These are phyloP conservation scores for Gymnopilus dilepis DNA, from an alignment of 768 basidiomycete species.

Conservation along the genomic window DNA sequence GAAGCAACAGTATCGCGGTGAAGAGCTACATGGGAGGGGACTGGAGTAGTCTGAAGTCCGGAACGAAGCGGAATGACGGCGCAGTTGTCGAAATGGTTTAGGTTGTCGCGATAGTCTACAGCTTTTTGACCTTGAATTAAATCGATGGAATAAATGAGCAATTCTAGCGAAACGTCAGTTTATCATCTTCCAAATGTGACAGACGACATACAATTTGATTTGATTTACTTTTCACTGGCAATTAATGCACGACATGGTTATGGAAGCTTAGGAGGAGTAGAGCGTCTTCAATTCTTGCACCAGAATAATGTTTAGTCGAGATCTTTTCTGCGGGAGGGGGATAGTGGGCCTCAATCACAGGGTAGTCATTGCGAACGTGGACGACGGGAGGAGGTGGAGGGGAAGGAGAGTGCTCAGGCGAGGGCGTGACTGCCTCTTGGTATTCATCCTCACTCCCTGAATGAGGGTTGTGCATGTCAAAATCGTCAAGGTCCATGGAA, in stretches of 20 bases:
- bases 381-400: conserved; percentile 25
- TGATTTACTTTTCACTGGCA: conserved; percentile 24
- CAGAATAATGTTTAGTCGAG: conserved; percentile 46
- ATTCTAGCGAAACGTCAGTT: conserved; percentile 16
- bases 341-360: conserved; percentile 26
- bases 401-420: conserved; percentile 54
- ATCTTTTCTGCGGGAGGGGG: conserved; percentile 55
- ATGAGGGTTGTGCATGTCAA: conserved; percentile 44
- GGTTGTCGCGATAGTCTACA: conserved; percentile 22
- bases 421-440: conserved; percentile 77
- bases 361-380: conserved; percentile 19
- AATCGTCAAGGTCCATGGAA: conserved; percentile 58
- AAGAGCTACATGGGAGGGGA: conserved; percentile 4
- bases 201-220: conserved; percentile 22
- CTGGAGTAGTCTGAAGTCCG: background rate
- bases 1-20: conserved; percentile 9
- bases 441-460: conserved; percentile 76
- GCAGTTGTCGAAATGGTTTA: background rate
- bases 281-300: conserved; percentile 76
- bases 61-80: conserved; percentile 1
- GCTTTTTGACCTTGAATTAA: conserved; percentile 22
- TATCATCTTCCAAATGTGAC: background rate
- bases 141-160: conserved; percentile 28
- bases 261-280: conserved; percentile 77
- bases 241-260: conserved; percentile 63